A percentile compares a stretch with the other conserved stretches of the same genome.
Evolutionary conservation across 371 early-diverging fungal species (phyloP).

Genomic region (Circinella umbellata): DNA sequence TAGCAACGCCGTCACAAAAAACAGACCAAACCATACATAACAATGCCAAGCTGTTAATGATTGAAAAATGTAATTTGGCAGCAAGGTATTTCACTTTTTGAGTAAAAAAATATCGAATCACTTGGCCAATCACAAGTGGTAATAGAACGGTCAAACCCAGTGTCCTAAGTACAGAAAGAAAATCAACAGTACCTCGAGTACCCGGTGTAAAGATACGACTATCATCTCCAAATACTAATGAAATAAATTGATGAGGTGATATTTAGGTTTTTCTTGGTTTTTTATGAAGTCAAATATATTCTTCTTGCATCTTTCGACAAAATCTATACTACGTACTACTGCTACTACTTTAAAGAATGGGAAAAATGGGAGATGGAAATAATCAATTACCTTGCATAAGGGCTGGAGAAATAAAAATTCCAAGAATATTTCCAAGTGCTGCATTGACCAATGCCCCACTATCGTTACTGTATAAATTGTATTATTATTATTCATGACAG

Average conservation of each 20-base stretch:
- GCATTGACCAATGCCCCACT: slow-evolving; percentile 72
- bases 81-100: slow-evolving; percentile 51
- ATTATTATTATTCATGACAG: no score
- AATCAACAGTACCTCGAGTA: slow-evolving; percentile 52
- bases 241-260: no score
- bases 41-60: slow-evolving; percentile 63
- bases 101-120: slow-evolving; percentile 62
- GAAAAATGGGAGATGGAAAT: slow-evolving; percentile 6
- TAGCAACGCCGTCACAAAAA: slow-evolving; percentile 75
- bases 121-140: slow-evolving; percentile 71
- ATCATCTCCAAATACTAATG: slow-evolving; percentile 40
- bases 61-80: slow-evolving; percentile 55
- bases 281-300: no score
- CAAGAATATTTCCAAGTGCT: slow-evolving; percentile 71
- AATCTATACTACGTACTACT: background rate
- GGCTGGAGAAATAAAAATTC: slow-evolving; percentile 72
- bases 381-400: slow-evolving; percentile 55
- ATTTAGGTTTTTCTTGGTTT: no score
- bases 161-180: slow-evolving; percentile 54
- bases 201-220: slow-evolving; percentile 45
- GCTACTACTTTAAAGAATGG: slow-evolving; percentile 28
- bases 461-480: slow-evolving; percentile 51
- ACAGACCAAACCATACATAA: slow-evolving; percentile 75
- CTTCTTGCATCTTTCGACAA: no score
- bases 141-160: slow-evolving; percentile 68